Percentiles rank a stretch among this genome's conserved stretches.
These are phyloP conservation scores for Bryoerythrophyllum caledonicum DNA, from an alignment of 225 moss, liverwort and hornwort genomes.

Conservation along the genomic window DNA sequence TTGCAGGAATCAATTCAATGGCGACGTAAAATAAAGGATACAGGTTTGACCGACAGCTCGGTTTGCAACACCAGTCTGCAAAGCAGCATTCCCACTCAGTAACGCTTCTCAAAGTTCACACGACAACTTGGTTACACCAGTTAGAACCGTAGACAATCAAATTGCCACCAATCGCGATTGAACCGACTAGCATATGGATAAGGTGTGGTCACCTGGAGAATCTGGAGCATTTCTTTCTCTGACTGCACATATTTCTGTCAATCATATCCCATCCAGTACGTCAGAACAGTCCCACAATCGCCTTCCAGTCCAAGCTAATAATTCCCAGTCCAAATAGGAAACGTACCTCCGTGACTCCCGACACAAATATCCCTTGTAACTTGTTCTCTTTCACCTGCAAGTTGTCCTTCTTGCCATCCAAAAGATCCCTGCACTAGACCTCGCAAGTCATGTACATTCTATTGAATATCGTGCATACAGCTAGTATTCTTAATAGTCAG, in stretches of 20 bases:
- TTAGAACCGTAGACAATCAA: neutral
- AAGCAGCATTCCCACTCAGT: conserved; percentile 10
- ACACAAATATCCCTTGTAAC: conserved; percentile 51
- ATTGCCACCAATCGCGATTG: neutral
- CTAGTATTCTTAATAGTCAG: neutral
- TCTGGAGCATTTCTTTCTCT: conserved; percentile 55
- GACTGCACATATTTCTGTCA: conserved; percentile 56
- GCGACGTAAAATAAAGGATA: conserved; percentile 33
- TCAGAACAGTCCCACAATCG: conserved; percentile 8
- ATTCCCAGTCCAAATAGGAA: neutral
- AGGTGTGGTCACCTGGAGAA: conserved; percentile 47
- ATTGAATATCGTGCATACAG: neutral
- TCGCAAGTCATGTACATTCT: neutral
- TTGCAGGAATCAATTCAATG: neutral
- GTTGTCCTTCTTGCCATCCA: conserved; percentile 56
- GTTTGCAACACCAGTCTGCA: conserved; percentile 52
- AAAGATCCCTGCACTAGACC: conserved; percentile 45
- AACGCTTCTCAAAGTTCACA: neutral
- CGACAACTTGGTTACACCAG: neutral
- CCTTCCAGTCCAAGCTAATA: neutral
- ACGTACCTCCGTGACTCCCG: conserved; percentile 55
- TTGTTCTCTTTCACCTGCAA: conserved; percentile 65
- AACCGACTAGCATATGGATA: neutral
- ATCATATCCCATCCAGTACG: neutral
- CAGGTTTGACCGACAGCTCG: conserved; percentile 57